phyloP scores from a whole-genome alignment of 2,329 filamentous ascomycete genomes.

The Talaromyces pinophilus region DNA sequence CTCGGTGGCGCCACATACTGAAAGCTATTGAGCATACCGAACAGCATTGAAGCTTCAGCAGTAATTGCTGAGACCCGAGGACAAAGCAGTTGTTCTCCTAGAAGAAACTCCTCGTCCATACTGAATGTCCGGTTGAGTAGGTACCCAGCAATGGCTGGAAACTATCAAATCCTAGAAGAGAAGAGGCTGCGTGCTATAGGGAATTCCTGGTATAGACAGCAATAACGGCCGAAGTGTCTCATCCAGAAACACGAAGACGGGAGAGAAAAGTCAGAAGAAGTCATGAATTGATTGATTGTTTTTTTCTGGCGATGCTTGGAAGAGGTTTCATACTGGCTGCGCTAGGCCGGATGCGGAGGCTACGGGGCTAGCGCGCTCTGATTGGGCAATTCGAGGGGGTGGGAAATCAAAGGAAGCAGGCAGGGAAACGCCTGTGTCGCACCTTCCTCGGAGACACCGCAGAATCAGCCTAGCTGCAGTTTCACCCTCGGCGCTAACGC shows the following conservation, averaged over 20 bases:
- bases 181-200: not conserved
- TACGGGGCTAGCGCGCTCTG: not conserved
- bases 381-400: conserved; percentile 5
- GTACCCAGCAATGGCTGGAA: not conserved
- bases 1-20: not conserved
- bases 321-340: not conserved
- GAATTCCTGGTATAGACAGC: not conserved
- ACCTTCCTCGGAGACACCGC: conserved; percentile 10
- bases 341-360: not conserved
- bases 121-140: not conserved
- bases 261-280: not conserved
- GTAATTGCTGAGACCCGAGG: not conserved
- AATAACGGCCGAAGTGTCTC: not conserved
- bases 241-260: conserved; percentile 1
- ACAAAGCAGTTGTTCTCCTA: not conserved
- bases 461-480: conserved; percentile 1
- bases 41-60: not conserved
- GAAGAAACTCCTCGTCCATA: not conserved
- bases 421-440: not conserved
- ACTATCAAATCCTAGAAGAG: not conserved
- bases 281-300: not conserved
- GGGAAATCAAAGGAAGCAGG: not conserved
- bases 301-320: not conserved
- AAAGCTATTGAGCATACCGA: not conserved
- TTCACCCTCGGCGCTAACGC: conserved; percentile 6